Evolutionary conservation across 306 rosid species (phyloP).

Genomic region (Cicer bijugum): DNA sequence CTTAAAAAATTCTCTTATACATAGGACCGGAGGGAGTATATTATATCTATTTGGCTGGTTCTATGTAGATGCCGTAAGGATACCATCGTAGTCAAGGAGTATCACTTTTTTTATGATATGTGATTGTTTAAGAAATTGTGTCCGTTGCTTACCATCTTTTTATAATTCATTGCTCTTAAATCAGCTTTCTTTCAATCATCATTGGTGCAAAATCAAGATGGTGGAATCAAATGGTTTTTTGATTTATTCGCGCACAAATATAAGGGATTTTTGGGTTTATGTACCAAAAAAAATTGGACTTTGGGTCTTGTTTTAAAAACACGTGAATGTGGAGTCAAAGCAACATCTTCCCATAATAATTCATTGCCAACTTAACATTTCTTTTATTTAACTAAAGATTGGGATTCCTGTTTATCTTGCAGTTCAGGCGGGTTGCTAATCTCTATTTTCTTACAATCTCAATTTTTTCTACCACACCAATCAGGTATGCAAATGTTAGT

Average conservation of each 20-base stretch:
- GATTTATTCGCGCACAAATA: slow-evolving; percentile 12
- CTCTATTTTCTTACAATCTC: slow-evolving; percentile 84
- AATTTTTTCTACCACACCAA: slow-evolving; percentile 82
- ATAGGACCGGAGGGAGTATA: no score
- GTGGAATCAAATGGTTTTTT: slow-evolving; percentile 29
- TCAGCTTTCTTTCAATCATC: slow-evolving; percentile 10
- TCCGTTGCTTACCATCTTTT: slow-evolving; percentile 7
- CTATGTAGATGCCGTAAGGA: slow-evolving; percentile 18
- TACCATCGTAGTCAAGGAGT: slow-evolving; percentile 6
- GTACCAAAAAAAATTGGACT: neutral
- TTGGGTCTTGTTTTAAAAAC: slow-evolving; percentile 27
- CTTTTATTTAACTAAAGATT: slow-evolving; percentile 37
- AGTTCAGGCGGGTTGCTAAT: slow-evolving; percentile 95
- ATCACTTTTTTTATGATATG: neutral
- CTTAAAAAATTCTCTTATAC: no score
- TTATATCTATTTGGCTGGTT: slow-evolving; percentile 8
- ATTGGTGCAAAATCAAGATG: slow-evolving; percentile 26
- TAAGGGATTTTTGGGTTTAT: neutral
- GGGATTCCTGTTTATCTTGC: slow-evolving; percentile 50
- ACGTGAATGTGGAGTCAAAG: slow-evolving; percentile 1
- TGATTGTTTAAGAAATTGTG: slow-evolving; percentile 12
- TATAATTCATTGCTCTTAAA: slow-evolving; percentile 18
- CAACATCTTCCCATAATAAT: slow-evolving; percentile 3
- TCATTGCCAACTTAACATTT: slow-evolving; percentile 11
- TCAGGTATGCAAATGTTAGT: slow-evolving; percentile 57